Evolutionary conservation across 441 rosid species (phyloP), one percentile per base, ranked within the genome.

Genomic region (Euphorbia schlechtendalii): DNA sequence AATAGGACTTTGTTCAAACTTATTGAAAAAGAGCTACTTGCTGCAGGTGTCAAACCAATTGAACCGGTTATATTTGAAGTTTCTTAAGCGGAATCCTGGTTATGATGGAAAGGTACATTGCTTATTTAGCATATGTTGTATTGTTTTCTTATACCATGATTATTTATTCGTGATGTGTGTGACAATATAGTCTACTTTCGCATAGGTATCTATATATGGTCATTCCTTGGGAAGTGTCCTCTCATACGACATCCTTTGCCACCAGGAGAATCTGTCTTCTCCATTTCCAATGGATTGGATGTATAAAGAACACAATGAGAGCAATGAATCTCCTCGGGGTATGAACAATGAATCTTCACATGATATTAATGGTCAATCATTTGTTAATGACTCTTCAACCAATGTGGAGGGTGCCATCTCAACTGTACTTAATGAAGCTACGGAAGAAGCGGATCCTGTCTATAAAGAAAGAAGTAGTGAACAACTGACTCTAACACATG

Each of bases 141-240:
- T 65, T 65, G 67, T 21, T 40, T 63, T 71, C 59, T 73, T 32
- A 48, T 57, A 28, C 67, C 28, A 60, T 18, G 55, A 46, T 46
- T 53, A 40, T 40, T 69, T 56, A 61, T 3, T 52, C 64, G 27
- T 10, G 25, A 5, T 22, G 4, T 28, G 45, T 63, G 51, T 59
- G 48, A 52, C 40, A 49, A 57, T 49, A 68, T 72, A 57, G 56
- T 40, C 10, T 52, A 66, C 52, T 49, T 64, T 58, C 71, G 40
- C 59, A 15, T 74, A 91, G 99, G 85, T 94, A 72, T 94, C 96
- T 61, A 64, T 91, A 64, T 91, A 91, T 77, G 96, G 94, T 52
- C 99, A 94, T 79, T 91, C 96, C 71, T 77, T 91, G 88, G 98
- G 98, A 78, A 89, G 96, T 71, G 96, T 94, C 74, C 88, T 87